These are phyloP conservation scores for Saraca asoca DNA, from an alignment of 331 rosid species.

Conservation along the genomic window DNA sequence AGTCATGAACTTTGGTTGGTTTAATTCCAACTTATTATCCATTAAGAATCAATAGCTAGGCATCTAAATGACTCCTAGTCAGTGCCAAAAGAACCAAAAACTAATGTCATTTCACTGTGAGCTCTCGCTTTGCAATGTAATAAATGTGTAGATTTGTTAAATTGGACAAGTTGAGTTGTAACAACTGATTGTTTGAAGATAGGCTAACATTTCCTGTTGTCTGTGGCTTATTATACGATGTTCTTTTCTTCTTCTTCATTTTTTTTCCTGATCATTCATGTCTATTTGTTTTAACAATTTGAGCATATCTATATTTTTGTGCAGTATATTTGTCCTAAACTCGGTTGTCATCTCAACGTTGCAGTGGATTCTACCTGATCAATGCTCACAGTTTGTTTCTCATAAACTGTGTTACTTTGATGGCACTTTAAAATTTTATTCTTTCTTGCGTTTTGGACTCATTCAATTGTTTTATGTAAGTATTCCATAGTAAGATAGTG, in stretches of 20 bases:
- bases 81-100: not conserved
- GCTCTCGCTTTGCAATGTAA: not conserved
- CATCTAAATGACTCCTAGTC: not conserved
- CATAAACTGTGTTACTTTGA: slow-evolving; percentile 48
- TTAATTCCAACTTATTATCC: not conserved
- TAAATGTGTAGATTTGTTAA: not conserved
- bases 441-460: slow-evolving; percentile 66
- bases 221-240: not conserved
- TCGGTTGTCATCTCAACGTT: slow-evolving; percentile 69
- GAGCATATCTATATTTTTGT: slow-evolving; percentile 31
- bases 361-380: slow-evolving; percentile 80
- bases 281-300: slow-evolving; percentile 3
- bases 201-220: not conserved
- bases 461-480: slow-evolving; percentile 83
- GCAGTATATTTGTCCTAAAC: slow-evolving; percentile 75
- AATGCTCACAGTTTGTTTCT: slow-evolving; percentile 51
- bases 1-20: not conserved
- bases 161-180: not conserved
- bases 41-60: not conserved
- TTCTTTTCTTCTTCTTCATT: not conserved
- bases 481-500: slow-evolving; percentile 3
- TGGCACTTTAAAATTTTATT: slow-evolving; percentile 59
- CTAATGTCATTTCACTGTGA: not conserved
- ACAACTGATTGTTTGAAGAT: not conserved
- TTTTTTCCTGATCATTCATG: not conserved